A percentile compares a stretch with the other conserved stretches of the same genome.
phyloP scores from a whole-genome alignment of 2,329 filamentous ascomycete genomes.

The Huntiella moniliformis region DNA sequence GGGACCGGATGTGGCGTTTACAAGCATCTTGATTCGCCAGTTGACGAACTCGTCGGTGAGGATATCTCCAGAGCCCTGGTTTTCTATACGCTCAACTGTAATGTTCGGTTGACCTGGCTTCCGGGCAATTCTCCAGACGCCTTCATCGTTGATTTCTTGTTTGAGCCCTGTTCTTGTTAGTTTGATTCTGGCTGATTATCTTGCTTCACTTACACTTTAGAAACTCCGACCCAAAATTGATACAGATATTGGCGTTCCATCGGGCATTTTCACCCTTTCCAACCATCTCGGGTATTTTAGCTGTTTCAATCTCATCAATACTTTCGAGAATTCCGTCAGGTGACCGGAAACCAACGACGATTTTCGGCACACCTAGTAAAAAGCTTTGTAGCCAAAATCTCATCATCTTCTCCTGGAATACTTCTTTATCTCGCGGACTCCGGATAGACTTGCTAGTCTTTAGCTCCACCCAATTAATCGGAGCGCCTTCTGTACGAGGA shows the following conservation, averaged over 20 bases:
- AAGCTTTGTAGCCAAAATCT: conserved; percentile 98
- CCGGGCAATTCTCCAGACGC: conserved; percentile 65
- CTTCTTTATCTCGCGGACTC: conserved; percentile 46
- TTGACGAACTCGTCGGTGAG: conserved; percentile 59
- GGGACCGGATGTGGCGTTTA: conserved; percentile 7
- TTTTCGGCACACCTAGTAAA: conserved; percentile 75
- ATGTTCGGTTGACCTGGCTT: conserved; percentile 43
- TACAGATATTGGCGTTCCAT: conserved; percentile 88
- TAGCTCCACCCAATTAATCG: conserved; percentile 83
- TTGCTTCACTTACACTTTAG: conserved; percentile 44
- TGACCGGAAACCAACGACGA: conserved; percentile 76
- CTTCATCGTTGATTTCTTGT: conserved; percentile 44
- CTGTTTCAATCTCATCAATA: conserved; percentile 64
- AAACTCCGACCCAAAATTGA: conserved; percentile 70
- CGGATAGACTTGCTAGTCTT: conserved; percentile 69
- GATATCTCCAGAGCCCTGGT: conserved; percentile 57
- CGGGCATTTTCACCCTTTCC: conserved; percentile 42
- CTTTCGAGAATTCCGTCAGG: conserved; percentile 47
- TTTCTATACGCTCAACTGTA: conserved; percentile 55
- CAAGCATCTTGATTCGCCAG: conserved; percentile 40
- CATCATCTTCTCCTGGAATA: conserved; percentile 76
- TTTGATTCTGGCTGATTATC: background rate
- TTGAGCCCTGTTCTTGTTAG: conserved; percentile 31
- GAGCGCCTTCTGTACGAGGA: conserved; percentile 41
- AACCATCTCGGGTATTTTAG: conserved; percentile 57